Evolutionary conservation across 2,329 filamentous ascomycete species (phyloP), one percentile per base, ranked within the genome.

Genomic region (Ustilaginoidea virens): DNA sequence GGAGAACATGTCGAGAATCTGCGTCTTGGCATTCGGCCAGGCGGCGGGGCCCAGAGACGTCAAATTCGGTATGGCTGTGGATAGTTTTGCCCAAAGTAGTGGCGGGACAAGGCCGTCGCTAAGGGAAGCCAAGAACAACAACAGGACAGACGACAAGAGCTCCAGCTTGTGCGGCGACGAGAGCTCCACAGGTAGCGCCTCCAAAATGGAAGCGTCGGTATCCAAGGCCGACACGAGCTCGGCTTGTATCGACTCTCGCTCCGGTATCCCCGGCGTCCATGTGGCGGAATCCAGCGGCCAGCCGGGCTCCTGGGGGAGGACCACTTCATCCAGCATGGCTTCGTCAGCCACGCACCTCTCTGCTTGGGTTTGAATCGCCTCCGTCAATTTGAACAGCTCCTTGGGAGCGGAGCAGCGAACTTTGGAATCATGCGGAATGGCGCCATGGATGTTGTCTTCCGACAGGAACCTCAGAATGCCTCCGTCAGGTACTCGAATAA

Each of bases 341-440:
- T 68, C 64, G 28, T 77, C 72, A 1, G 73, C 73, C 6, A 68
- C 48, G 16, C 58, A 62, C 13, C 69, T 60, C 38, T 72, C 70
- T 3, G 60, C 61, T 23, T 73, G 52, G 5, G 51, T 60, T 41
- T 70, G 69, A 11, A 93, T 66, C 8, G 75, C 71, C 49, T 93
- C 82, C 5, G 85, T 94, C 44, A 98, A 68, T 46, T 77, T 76
- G 54, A 93, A 92, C 7, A 96, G 63, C 51, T 94, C 87, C 35
- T 80, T 74, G 1, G 90, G 87, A 2, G 85, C 85, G 8, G 85
- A 87, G 47, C 78, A 76, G 46, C 72, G 72, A 36, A 81, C 67
- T 34, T 65, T 69, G 22, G 54, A 63, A 44, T 59, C 63, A 42
- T 63, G 68, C 26, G 58, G 62, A 34, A 68, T 76, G 37, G 60